phyloP scores from a whole-genome alignment of 768 basidiomycete genomes.

The Pleurotus sapidus region DNA sequence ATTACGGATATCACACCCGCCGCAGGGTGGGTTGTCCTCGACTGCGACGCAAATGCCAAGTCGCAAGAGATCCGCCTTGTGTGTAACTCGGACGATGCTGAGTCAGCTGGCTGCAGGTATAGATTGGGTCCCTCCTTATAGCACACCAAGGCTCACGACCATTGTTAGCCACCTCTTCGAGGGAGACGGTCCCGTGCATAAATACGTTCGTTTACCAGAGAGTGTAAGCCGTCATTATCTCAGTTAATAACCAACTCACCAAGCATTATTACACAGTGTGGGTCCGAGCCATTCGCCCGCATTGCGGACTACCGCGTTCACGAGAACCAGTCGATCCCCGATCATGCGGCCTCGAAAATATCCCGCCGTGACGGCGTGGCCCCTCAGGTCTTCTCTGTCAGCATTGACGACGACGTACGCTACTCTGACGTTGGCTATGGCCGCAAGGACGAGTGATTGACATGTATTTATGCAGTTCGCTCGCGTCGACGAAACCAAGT shows the following conservation, averaged over 20 bases:
- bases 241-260: not conserved
- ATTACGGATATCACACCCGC: not conserved
- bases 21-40: not conserved
- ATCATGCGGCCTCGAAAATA: not conserved
- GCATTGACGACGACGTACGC: not conserved
- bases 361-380: not conserved
- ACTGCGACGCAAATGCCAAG: not conserved
- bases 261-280: not conserved
- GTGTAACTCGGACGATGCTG: not conserved
- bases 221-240: not conserved
- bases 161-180: not conserved
- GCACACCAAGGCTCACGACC: not conserved
- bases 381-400: not conserved
- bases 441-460: not conserved
- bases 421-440: too few relatives aligned
- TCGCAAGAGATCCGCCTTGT: not conserved
- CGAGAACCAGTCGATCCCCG: not conserved
- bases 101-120: not conserved
- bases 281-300: not conserved
- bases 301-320: not conserved
- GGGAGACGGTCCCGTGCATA: not conserved
- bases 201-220: not conserved
- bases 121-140: not conserved
- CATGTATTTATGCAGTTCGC: not conserved
- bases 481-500: not conserved